Evolutionary conservation across 2,329 filamentous ascomycete genomes (phyloP), one percentile per base, ranked within the genome.

Genomic region (Aspergillus arachidicola): DNA sequence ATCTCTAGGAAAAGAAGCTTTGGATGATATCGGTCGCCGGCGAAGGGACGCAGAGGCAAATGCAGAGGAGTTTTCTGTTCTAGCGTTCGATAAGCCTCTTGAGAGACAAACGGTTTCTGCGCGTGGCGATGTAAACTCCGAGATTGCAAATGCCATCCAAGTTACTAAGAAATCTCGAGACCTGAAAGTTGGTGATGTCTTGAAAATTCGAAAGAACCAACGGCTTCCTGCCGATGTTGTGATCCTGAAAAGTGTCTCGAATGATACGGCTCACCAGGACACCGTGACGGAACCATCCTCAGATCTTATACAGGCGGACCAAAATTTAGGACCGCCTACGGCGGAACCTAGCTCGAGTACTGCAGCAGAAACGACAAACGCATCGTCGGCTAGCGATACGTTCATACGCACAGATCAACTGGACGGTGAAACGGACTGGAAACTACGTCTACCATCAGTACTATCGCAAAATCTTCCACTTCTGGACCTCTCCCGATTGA

Each of bases 371-470:
- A 59, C 69, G 41, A 66, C 69, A 2, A 77, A 79, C 43, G 76
- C 72, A 55, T 77, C 76, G 14, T 78, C 80, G 21, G 72, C 79
- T 30, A 93, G 93, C 32, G 96, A 99, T 79, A 94, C 94, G 0
- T 99, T 99, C 73, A 98, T 99, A 73, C 87, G 95, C 64, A 99
- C 96, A 2, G 95, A 99, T 77, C 95, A 99, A 75, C 85, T 99
- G 11, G 95, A 99, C 73, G 95, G 95, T 70, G 95, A 99, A 80
- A 99, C 95, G 0, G 95, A 99, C 74, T 99, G 95, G 96, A 99
- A 99, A 79, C 82, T 99, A 61, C 89, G 96, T 34, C 79, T 98
- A 41, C 93, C 95, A 1, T 95, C 93, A 14, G 88, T 92, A 0
- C 79, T 98, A 30, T 94, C 94, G 0, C 95, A 99, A 73, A 86